Conservation (phyloP, 805 yeast genomes). For the Metschnikowia colocasiae region DNA sequence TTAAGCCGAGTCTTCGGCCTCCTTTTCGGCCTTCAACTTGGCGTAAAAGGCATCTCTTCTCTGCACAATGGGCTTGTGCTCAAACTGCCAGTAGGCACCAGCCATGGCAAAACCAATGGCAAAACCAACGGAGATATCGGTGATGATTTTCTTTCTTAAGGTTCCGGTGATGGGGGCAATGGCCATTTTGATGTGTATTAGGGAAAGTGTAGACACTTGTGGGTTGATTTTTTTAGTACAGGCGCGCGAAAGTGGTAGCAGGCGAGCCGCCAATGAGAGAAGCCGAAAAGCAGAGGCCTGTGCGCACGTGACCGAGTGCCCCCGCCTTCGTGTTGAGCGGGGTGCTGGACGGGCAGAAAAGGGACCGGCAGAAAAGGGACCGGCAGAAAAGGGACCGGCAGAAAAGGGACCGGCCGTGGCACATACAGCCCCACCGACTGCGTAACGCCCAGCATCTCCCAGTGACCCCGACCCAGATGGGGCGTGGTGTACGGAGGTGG, state of each 20-base stretch:
- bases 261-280: slow-evolving; percentile 13
- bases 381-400: no score
- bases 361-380: no score
- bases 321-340: no score
- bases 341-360: no score
- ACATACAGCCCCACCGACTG: no score
- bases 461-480: no score
- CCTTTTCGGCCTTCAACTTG: slow-evolving; percentile 70
- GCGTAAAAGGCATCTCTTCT: slow-evolving; percentile 85
- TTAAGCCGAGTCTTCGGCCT: slow-evolving; percentile 46
- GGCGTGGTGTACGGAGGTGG: slow-evolving; percentile 3
- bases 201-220: not conserved
- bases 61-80: slow-evolving; percentile 68
- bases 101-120: slow-evolving; percentile 53
- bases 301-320: not conserved
- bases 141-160: slow-evolving; percentile 73
- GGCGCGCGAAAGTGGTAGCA: slow-evolving; percentile 2
- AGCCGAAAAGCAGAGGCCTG: slow-evolving; percentile 7
- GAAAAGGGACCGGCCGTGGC: no score
- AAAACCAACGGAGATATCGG: slow-evolving; percentile 73
- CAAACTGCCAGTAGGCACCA: slow-evolving; percentile 82
- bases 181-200: slow-evolving; percentile 47
- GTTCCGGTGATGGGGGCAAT: slow-evolving; percentile 84
- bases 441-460: no score
- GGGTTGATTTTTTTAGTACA: slow-evolving; percentile 7